These are phyloP conservation scores for Chalaropsis ovoidea DNA, from an alignment of 2,329 filamentous ascomycete genomes.

Conservation along the genomic window DNA sequence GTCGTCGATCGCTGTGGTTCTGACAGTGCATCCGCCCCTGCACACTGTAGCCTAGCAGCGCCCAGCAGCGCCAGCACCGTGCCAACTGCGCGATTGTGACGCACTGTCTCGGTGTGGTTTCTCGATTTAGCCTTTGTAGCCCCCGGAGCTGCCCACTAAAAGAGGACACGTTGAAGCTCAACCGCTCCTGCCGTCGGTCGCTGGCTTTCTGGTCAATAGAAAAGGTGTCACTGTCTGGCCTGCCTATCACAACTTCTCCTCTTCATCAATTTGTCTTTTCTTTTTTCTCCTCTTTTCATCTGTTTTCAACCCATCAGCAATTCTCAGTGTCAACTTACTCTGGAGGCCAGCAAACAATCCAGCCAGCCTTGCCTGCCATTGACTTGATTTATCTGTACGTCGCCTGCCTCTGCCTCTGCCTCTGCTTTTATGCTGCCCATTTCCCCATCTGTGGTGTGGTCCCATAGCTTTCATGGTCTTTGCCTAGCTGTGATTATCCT, in stretches of 20 bases:
- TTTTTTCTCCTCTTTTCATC: conserved; percentile 28
- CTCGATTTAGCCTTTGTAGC: conserved; percentile 2
- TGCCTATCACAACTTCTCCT: conserved; percentile 13
- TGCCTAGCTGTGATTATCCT: not conserved
- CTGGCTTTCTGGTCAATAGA: conserved; percentile 16
- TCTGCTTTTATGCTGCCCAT: not conserved
- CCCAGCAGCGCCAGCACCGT: not conserved
- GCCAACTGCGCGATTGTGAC: not conserved
- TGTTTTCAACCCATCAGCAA: conserved; percentile 11
- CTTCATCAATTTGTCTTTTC: conserved; percentile 15
- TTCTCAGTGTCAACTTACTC: conserved; percentile 10
- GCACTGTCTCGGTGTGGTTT: conserved; percentile 13
- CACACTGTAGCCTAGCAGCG: not conserved
- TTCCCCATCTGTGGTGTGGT: not conserved
- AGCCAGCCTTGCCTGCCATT: not conserved
- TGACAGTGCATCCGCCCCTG: not conserved
- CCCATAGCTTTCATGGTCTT: not conserved
- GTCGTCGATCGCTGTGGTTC: not conserved
- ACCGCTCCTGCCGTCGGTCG: conserved; percentile 6
- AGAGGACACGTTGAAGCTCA: conserved; percentile 26
- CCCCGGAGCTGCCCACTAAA: conserved; percentile 21
- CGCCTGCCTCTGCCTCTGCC: not conserved
- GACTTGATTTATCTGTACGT: not conserved
- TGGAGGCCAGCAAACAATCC: conserved; percentile 13
- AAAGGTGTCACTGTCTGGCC: conserved; percentile 11